These are phyloP conservation scores for Aquanectria penicillioides DNA, from an alignment of 2,329 filamentous ascomycete genomes.

Conservation along the genomic window DNA sequence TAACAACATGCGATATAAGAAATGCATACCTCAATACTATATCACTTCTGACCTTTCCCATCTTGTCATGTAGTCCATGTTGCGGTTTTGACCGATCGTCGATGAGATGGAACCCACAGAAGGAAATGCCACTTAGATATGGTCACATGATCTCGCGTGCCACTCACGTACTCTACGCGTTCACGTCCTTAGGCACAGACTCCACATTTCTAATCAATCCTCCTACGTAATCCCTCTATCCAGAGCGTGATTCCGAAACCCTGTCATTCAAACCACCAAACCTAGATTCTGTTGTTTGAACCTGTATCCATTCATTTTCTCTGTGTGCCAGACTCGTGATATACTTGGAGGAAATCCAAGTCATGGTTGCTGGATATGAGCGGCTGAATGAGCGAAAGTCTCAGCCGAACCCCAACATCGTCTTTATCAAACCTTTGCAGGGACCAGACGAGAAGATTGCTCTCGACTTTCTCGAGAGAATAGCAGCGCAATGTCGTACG, in stretches of 20 bases:
- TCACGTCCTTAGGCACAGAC: not conserved
- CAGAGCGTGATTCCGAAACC: not conserved
- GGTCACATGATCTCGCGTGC: slow-evolving; percentile 28
- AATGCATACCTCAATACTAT: not conserved
- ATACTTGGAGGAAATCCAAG: not conserved
- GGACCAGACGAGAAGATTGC: slow-evolving; percentile 71
- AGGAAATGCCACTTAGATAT: not conserved
- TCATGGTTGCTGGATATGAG: slow-evolving; percentile 82
- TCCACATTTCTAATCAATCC: slow-evolving; percentile 9
- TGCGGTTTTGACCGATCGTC: not conserved
- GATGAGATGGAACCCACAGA: not conserved
- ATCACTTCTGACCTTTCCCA: not conserved
- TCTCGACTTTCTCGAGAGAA: slow-evolving; percentile 77
- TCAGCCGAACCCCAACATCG: slow-evolving; percentile 80
- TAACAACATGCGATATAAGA: not conserved
- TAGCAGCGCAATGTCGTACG: slow-evolving; percentile 81
- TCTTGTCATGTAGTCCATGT: not conserved
- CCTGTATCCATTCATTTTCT: not conserved
- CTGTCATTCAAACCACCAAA: not conserved
- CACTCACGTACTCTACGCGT: slow-evolving; percentile 20
- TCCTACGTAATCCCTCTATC: slow-evolving; percentile 4
- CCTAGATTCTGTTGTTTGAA: not conserved
- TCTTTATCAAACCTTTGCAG: slow-evolving; percentile 84
- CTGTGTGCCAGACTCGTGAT: not conserved
- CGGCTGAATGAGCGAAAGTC: slow-evolving; percentile 79